phyloP scores from a whole-genome alignment of 257 asterid genomes.

The Solanum neorickii region DNA sequence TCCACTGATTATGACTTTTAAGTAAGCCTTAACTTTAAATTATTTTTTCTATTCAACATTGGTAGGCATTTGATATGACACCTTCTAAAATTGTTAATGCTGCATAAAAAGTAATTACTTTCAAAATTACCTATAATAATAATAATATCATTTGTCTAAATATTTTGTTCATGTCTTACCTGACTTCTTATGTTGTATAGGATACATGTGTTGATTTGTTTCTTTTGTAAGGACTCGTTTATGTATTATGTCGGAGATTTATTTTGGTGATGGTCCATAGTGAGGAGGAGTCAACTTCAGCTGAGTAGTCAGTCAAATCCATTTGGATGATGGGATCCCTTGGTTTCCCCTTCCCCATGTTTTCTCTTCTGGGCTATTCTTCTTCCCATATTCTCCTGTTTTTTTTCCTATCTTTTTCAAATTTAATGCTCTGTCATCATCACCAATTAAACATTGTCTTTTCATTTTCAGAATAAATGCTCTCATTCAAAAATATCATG shows the following conservation, averaged over 20 bases:
- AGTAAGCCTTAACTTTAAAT: not conserved
- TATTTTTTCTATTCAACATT: not conserved
- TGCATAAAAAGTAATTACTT: not conserved
- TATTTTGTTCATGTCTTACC: not conserved
- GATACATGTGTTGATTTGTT: not conserved
- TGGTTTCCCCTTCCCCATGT: not conserved
- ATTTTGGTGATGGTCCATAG: not conserved
- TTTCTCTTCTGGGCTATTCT: not conserved
- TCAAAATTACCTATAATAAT: not conserved
- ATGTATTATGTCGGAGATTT: not conserved
- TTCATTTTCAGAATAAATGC: not conserved
- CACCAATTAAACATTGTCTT: not conserved
- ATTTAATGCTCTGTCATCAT: not conserved
- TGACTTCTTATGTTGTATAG: fast-evolving
- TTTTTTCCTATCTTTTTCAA: not conserved
- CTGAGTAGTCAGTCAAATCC: not conserved
- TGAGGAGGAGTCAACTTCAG: not conserved
- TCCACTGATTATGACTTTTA: not conserved
- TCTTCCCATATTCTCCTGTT: not conserved
- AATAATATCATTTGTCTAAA: not conserved
- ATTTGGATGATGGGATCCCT: not conserved
- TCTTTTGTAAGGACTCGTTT: not conserved
- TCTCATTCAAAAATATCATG: not conserved
- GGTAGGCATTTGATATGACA: not conserved
- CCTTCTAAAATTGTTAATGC: not conserved